Percentiles rank a stretch among this genome's conserved stretches.
Conservation (phyloP, 2,329 filamentous ascomycete species). For the Geosmithia morbida region DNA sequence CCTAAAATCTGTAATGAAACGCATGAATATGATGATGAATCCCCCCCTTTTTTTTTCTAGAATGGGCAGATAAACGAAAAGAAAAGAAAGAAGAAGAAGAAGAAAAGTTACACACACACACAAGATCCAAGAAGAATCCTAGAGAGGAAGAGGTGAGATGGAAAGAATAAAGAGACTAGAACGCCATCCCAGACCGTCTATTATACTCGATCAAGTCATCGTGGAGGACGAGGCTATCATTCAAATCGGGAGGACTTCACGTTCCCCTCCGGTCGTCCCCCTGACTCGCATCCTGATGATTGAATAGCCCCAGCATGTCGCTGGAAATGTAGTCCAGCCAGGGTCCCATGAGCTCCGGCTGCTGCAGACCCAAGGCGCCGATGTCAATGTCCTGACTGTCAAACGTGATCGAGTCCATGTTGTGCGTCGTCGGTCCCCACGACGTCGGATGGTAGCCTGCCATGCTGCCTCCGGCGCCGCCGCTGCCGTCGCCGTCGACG, state of each 20-base stretch:
- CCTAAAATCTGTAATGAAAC: neutral
- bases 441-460: slow-evolving; percentile 10
- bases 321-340: slow-evolving; percentile 63
- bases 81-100: neutral
- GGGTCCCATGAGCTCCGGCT: slow-evolving; percentile 50
- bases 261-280: slow-evolving; percentile 1
- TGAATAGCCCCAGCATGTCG: slow-evolving; percentile 46
- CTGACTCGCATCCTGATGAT: slow-evolving; percentile 16
- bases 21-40: neutral
- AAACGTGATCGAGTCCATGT: slow-evolving; percentile 48
- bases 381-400: slow-evolving; percentile 69
- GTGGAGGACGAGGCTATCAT: no score
- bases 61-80: no score
- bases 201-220: no score
- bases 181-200: no score
- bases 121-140: neutral
- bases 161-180: no score
- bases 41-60: no score
- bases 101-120: neutral
- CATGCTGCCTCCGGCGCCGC: no score
- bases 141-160: neutral
- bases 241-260: no score
- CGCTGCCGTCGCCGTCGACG: no score
- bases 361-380: slow-evolving; percentile 40
- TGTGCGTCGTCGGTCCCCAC: slow-evolving; percentile 17